Percentiles rank a stretch among this genome's conserved stretches.
Evolutionary conservation across 768 basidiomycete genomes (phyloP).

Genomic region (Cyathus striatus): DNA sequence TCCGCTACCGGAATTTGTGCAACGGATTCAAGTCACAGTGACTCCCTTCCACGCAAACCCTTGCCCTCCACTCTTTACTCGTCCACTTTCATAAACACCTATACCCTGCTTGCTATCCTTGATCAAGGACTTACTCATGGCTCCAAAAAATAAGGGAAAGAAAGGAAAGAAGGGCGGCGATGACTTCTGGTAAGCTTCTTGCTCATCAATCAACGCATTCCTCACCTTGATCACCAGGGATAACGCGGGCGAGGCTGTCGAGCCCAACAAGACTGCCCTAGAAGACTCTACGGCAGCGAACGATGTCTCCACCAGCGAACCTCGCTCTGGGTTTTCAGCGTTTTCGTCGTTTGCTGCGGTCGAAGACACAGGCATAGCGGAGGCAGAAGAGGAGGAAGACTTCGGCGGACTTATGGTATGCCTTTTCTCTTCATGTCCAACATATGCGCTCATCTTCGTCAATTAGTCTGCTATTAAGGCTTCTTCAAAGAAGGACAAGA

Average conservation of each 20-base stretch:
- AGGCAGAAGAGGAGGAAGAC: slow-evolving; percentile 56
- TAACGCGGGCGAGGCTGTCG: slow-evolving; percentile 54
- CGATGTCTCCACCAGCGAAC: slow-evolving; percentile 18
- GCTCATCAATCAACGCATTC: slow-evolving; percentile 6
- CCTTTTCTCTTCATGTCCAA: slow-evolving; percentile 7
- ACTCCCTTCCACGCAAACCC: too few species aligned
- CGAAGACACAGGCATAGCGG: slow-evolving; percentile 34
- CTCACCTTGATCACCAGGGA: slow-evolving; percentile 40
- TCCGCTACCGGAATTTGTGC: too few species aligned
- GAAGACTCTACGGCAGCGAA: slow-evolving; percentile 39
- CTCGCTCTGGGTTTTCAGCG: slow-evolving; percentile 38
- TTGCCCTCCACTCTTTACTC: too few species aligned
- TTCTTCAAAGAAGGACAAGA: slow-evolving; percentile 40
- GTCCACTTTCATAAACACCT: too few species aligned
- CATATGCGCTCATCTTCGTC: slow-evolving; percentile 3
- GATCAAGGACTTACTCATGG: too few species aligned
- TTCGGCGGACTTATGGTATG: slow-evolving; percentile 76
- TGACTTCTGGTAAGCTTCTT: slow-evolving; percentile 66
- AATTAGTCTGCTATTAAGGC: slow-evolving; percentile 62
- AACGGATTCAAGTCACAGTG: too few species aligned
- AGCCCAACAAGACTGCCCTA: slow-evolving; percentile 30
- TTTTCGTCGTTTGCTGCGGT: slow-evolving; percentile 44
- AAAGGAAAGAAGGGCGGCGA: slow-evolving; percentile 81
- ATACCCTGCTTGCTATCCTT: too few species aligned
- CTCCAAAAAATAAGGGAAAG: slow-evolving; percentile 75